Evolutionary conservation across 805 yeast genomes (phyloP).

Genomic region (Ogataea kodamae): DNA sequence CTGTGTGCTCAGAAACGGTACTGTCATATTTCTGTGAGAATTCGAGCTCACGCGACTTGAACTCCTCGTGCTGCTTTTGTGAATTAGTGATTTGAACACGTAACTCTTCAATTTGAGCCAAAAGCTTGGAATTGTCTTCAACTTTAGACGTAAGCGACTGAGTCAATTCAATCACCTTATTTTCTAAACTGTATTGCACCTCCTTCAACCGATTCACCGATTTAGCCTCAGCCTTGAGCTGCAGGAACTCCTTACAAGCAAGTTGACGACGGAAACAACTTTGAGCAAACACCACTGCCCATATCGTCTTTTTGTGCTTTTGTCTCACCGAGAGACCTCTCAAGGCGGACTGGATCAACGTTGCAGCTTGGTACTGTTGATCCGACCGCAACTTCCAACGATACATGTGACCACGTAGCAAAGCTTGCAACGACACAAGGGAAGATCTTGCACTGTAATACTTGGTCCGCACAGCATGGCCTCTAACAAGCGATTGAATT

Average conservation of each 20-base stretch:
- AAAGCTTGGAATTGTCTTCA: conserved; percentile 74
- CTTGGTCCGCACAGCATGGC: conserved; percentile 44
- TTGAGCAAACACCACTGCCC: conserved; percentile 70
- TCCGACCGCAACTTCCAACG: conserved; percentile 50
- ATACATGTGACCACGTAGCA: conserved; percentile 48
- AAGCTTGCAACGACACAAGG: conserved; percentile 42
- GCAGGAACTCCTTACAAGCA: conserved; percentile 63
- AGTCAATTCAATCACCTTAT: conserved; percentile 95
- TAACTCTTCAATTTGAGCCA: conserved; percentile 54
- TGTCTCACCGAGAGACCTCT: conserved; percentile 67
- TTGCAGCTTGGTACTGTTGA: conserved; percentile 61
- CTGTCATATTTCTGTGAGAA: conserved; percentile 44
- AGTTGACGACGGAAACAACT: conserved; percentile 69
- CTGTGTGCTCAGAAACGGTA: conserved; percentile 45
- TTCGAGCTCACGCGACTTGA: conserved; percentile 54
- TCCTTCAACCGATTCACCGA: conserved; percentile 87
- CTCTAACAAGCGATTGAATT: conserved; percentile 69
- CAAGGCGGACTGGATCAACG: conserved; percentile 65
- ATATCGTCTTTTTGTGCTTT: conserved; percentile 41
- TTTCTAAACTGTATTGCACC: conserved; percentile 89
- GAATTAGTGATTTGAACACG: conserved; percentile 53
- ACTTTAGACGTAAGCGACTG: conserved; percentile 76
- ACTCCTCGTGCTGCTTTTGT: conserved; percentile 46
- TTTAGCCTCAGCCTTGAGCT: conserved; percentile 81
- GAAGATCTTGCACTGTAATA: conserved; percentile 35